phyloP scores from a whole-genome alignment of 2,329 filamentous ascomycete genomes.

The Scedosporium aurantiacum region DNA sequence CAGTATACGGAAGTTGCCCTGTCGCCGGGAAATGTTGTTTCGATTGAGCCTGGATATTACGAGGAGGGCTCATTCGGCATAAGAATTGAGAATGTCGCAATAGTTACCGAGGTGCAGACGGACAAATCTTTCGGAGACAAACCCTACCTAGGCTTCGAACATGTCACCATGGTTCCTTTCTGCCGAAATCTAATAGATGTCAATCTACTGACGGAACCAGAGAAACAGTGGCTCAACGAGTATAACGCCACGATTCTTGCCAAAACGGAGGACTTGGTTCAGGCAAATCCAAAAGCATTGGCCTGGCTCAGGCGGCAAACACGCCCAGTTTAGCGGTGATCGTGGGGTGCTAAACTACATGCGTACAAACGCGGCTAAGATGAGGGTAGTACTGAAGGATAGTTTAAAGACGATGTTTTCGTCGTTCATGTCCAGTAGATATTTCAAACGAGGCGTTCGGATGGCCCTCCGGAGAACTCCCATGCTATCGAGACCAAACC shows the following conservation, averaged over 20 bases:
- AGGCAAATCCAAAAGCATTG: slow-evolving; percentile 57
- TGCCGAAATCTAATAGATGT: slow-evolving; percentile 79
- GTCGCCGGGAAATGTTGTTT: slow-evolving; percentile 86
- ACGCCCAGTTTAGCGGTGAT: slow-evolving; percentile 37
- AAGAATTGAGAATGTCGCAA: slow-evolving; percentile 89
- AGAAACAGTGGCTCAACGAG: slow-evolving; percentile 78
- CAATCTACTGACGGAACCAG: slow-evolving; percentile 56
- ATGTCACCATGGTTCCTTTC: slow-evolving; percentile 94
- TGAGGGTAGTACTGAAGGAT: slow-evolving; percentile 63
- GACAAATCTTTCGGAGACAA: slow-evolving; percentile 85
- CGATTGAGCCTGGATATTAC: slow-evolving; percentile 94
- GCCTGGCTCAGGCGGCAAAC: slow-evolving; percentile 84
- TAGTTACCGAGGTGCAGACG: slow-evolving; percentile 82
- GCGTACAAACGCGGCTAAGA: slow-evolving; percentile 42
- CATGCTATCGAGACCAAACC: background rate
- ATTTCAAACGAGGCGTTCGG: background rate
- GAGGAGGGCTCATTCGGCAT: slow-evolving; percentile 93
- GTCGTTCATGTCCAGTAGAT: background rate
- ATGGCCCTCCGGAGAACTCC: slow-evolving; percentile 17
- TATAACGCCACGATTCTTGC: slow-evolving; percentile 73
- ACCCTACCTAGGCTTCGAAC: slow-evolving; percentile 88
- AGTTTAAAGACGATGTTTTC: slow-evolving; percentile 52
- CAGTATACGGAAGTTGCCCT: slow-evolving; percentile 87
- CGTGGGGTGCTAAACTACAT: slow-evolving; percentile 26
- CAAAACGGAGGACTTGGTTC: slow-evolving; percentile 71